These are phyloP conservation scores for Cantharellus cinnabarinus DNA, from an alignment of 768 basidiomycete species.

Conservation along the genomic window DNA sequence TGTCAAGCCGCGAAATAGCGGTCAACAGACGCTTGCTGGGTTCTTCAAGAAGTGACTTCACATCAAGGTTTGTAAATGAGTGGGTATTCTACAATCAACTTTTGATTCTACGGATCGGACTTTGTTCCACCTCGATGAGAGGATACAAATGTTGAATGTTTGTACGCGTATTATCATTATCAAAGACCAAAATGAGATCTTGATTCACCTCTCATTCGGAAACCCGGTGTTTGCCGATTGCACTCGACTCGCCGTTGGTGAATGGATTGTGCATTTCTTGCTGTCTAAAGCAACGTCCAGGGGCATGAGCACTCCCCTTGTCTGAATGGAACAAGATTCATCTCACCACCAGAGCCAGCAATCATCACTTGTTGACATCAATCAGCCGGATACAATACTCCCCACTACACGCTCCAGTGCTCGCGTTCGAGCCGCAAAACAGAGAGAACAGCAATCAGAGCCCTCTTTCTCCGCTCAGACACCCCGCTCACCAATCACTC, in stretches of 20 bases:
- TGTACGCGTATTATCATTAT: neutral
- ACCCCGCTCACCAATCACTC: constrained; percentile 10
- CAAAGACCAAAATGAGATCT: neutral
- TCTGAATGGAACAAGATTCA: neutral
- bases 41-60: neutral
- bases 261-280: neutral
- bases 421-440: constrained; percentile 13
- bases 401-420: constrained; percentile 33
- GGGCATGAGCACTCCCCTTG: neutral
- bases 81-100: too few relatives aligned
- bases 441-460: constrained; percentile 17
- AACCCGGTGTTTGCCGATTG: neutral
- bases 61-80: neutral
- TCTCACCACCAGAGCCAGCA: neutral
- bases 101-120: neutral
- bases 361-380: neutral
- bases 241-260: neutral
- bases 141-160: neutral
- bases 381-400: neutral
- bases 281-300: neutral
- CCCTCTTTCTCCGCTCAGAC: constrained; percentile 8
- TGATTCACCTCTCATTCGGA: neutral
- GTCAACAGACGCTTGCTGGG: neutral
- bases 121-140: neutral
- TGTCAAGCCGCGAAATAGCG: neutral